phyloP scores from a whole-genome alignment of 2,329 filamentous ascomycete genomes.

The Pezicula radicicola region DNA sequence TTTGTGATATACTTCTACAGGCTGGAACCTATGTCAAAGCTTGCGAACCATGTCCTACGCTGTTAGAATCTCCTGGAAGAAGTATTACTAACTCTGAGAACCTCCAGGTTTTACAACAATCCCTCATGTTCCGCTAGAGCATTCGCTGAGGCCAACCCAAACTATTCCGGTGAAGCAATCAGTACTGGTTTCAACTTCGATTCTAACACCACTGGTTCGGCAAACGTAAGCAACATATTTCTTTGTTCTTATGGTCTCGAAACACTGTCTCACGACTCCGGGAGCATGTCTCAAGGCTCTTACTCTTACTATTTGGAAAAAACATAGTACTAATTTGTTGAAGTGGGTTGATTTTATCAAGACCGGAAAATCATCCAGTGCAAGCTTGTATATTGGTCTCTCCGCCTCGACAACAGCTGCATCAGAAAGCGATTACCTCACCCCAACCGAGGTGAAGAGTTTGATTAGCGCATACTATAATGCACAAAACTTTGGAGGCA shows the following conservation, averaged over 20 bases:
- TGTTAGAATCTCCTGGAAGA: too few species aligned
- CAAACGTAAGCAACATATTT: too few species aligned
- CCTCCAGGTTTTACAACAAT: slow-evolving; percentile 26
- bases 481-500: slow-evolving; percentile 25
- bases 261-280: too few species aligned
- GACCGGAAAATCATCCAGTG: slow-evolving; percentile 17
- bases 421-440: slow-evolving; percentile 16
- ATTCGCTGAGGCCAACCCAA: slow-evolving; percentile 12
- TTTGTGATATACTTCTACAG: too few species aligned
- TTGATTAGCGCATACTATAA: slow-evolving; percentile 19
- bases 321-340: too few species aligned
- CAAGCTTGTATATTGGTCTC: slow-evolving; percentile 28
- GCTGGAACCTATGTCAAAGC: too few species aligned
- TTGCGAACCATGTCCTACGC: too few species aligned
- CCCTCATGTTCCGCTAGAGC: slow-evolving; percentile 21
- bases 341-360: slow-evolving; percentile 20
- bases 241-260: too few species aligned
- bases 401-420: slow-evolving; percentile 12
- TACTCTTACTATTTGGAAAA: too few species aligned
- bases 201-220: neutral
- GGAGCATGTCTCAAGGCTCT: too few species aligned
- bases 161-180: slow-evolving; percentile 1
- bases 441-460: slow-evolving; percentile 16
- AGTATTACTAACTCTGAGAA: too few species aligned
- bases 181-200: slow-evolving; percentile 20